Evolutionary conservation across 345 rosid genomes (phyloP).

Genomic region (Populus simonii): DNA sequence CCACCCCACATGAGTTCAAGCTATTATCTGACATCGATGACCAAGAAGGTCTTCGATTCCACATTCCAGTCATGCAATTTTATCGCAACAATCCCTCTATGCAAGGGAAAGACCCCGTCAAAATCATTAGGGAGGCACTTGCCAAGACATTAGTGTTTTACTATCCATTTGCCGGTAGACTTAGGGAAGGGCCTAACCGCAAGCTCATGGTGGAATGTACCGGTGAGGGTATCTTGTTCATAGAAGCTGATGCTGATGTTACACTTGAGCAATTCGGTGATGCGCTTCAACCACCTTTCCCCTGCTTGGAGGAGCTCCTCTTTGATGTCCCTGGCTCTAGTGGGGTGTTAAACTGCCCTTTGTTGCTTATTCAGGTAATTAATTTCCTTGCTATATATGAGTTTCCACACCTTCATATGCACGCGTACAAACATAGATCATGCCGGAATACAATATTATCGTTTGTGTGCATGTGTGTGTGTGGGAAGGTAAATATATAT

Average conservation of each 20-base stretch:
- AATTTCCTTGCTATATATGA: not conserved
- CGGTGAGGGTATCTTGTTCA: slow-evolving; percentile 20
- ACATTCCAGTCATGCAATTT: slow-evolving; percentile 7
- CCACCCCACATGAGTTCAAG: slow-evolving; percentile 25
- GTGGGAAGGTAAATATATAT: no score
- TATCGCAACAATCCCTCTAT: not conserved
- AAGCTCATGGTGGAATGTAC: slow-evolving; percentile 24
- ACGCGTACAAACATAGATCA: no score
- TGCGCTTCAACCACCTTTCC: slow-evolving; percentile 19
- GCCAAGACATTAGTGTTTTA: slow-evolving; percentile 14
- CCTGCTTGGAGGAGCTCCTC: slow-evolving; percentile 20
- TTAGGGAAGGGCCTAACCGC: slow-evolving; percentile 13
- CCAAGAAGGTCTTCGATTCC: slow-evolving; percentile 17
- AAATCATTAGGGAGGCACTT: slow-evolving; percentile 8
- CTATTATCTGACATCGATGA: slow-evolving; percentile 24
- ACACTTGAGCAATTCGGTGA: slow-evolving; percentile 14
- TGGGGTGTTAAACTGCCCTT: slow-evolving; percentile 10
- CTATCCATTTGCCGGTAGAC: slow-evolving; percentile 22
- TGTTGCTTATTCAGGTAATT: slow-evolving; percentile 20
- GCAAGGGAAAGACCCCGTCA: slow-evolving; percentile 12
- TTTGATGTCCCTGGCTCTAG: slow-evolving; percentile 13
- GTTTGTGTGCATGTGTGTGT: no score
- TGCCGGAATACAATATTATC: no score
- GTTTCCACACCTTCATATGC: not conserved
- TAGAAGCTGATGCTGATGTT: slow-evolving; percentile 22